Conservation (phyloP, 1,284 basidiomycete species). For the Melanopsichium pennsylvanicum region DNA sequence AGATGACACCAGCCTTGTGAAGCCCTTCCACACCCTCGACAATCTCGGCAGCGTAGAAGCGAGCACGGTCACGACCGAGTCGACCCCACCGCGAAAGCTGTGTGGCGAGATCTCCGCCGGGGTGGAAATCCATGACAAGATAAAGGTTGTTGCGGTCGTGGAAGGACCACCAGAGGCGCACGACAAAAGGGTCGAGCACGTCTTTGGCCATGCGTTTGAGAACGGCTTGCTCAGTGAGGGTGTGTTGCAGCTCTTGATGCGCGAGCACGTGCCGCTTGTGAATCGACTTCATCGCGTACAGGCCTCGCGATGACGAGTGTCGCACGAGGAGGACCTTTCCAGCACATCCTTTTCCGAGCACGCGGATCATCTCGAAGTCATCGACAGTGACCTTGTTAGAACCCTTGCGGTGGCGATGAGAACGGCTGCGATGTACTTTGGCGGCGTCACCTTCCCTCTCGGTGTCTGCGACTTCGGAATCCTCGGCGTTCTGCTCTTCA, state of each 20-base stretch:
- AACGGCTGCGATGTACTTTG: conserved; percentile 2
- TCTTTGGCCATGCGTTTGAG: conserved; percentile 76
- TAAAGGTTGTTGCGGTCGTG: conserved; percentile 64
- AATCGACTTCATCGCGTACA: conserved; percentile 65
- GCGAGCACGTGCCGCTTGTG: conserved; percentile 65
- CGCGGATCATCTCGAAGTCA: conserved; percentile 69
- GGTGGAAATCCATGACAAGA: conserved; percentile 77
- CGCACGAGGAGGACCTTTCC: conserved; percentile 64
- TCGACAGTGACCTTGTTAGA: conserved; percentile 70
- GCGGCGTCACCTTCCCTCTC: conserved; percentile 8
- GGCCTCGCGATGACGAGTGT: conserved; percentile 48
- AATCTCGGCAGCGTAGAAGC: conserved; percentile 99
- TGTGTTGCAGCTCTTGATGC: conserved; percentile 64
- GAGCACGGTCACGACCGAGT: conserved; percentile 88
- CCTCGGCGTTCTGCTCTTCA: conserved; percentile 38
- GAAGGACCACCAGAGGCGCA: conserved; percentile 66
- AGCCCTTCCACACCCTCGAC: conserved; percentile 97
- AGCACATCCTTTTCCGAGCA: conserved; percentile 66
- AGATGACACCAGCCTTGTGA: conserved; percentile 99
- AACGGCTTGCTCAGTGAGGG: conserved; percentile 64
- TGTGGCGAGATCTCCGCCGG: conserved; percentile 94
- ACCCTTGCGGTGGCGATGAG: conserved; percentile 25
- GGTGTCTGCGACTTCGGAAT: conserved; percentile 12
- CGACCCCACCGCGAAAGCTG: conserved; percentile 85
- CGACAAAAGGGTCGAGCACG: conserved; percentile 62